Percentiles rank a stretch among this genome's conserved stretches.
Conservation (phyloP, 2,329 filamentous ascomycete genomes). For the Albifimbria verrucaria region DNA sequence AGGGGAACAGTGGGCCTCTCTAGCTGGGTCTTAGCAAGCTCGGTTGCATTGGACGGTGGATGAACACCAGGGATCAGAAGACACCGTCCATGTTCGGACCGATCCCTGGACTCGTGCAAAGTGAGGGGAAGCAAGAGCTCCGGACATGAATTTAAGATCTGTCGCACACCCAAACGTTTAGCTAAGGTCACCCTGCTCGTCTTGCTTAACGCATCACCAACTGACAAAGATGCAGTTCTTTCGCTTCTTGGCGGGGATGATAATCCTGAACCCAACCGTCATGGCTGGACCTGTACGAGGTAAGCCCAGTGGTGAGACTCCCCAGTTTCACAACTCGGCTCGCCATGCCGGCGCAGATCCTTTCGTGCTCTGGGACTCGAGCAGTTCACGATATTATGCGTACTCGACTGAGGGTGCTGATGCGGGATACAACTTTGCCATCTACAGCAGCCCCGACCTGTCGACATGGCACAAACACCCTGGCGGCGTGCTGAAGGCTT, state of each 20-base stretch:
- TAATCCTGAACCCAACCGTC: not conserved
- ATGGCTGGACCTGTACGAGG: not conserved
- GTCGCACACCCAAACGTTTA: too few species aligned
- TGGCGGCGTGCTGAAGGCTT: conserved; percentile 28
- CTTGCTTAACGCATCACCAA: not conserved
- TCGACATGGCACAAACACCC: conserved; percentile 30
- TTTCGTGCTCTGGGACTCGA: conserved; percentile 27
- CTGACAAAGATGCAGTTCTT: conserved; percentile 2
- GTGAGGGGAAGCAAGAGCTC: not conserved
- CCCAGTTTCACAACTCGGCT: conserved; percentile 31
- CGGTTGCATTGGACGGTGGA: not conserved
- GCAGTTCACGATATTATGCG: conserved; percentile 26
- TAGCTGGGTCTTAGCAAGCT: not conserved
- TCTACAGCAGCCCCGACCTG: conserved; percentile 32
- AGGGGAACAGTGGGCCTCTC: not conserved
- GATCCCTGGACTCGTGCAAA: not conserved
- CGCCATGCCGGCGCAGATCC: conserved; percentile 28
- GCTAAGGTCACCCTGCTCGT: not conserved
- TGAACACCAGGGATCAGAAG: not conserved
- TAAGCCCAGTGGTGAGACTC: conserved; percentile 4
- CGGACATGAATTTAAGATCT: not conserved
- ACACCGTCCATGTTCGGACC: not conserved
- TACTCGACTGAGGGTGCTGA: conserved; percentile 34
- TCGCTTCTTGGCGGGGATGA: not conserved
- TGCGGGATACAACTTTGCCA: conserved; percentile 26